phyloP scores from a whole-genome alignment of 2,329 filamentous ascomycete genomes.

The Aspergillus pseudotamarii region DNA sequence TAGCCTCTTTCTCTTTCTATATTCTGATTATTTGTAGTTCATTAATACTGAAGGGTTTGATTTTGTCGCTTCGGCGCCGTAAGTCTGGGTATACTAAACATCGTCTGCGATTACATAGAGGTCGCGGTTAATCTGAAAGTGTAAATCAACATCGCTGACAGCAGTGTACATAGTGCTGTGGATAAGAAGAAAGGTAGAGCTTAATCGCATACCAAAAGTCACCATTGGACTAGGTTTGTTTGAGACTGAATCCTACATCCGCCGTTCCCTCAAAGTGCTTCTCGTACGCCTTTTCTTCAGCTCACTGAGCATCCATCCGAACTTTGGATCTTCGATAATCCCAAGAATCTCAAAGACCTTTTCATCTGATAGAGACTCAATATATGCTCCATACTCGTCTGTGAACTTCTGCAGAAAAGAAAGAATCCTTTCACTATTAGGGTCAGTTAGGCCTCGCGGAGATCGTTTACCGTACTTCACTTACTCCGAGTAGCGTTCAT shows the following conservation, averaged over 20 bases:
- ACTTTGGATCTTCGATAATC: not conserved
- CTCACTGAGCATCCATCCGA: not conserved
- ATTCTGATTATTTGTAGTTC: too few species aligned
- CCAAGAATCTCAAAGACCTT: not conserved
- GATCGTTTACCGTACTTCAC: not conserved
- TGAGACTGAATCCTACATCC: not conserved
- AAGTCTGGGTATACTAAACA: too few species aligned
- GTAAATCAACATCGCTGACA: too few species aligned
- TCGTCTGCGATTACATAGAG: too few species aligned
- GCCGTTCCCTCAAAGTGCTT: not conserved
- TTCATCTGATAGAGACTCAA: not conserved
- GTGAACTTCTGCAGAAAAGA: not conserved
- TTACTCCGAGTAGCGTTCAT: not conserved
- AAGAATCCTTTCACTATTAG: not conserved
- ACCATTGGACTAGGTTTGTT: not conserved
- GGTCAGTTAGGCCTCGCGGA: not conserved
- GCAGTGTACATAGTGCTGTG: too few species aligned
- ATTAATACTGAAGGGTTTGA: too few species aligned
- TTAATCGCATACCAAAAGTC: not conserved
- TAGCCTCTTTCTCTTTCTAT: too few species aligned
- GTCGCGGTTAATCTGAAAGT: too few species aligned
- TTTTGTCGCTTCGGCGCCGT: too few species aligned
- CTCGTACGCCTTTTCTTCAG: not conserved
- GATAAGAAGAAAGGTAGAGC: too few species aligned
- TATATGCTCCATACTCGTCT: not conserved